These are phyloP conservation scores for Fusarium oxysporum DNA, from an alignment of 2,329 filamentous ascomycete species.

Conservation along the genomic window DNA sequence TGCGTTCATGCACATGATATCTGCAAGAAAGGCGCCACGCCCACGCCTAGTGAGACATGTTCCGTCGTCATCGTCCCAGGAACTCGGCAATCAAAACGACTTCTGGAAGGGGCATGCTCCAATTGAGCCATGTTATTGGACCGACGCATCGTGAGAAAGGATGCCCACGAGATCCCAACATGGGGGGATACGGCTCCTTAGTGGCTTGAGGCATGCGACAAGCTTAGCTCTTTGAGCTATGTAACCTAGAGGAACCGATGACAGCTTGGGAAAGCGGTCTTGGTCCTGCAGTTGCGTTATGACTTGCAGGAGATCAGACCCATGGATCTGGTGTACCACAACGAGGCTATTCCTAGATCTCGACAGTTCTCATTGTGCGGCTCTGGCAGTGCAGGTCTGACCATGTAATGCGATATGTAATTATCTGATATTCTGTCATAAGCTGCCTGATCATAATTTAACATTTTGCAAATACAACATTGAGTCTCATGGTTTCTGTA, in stretches of 20 bases:
- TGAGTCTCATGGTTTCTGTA: not conserved
- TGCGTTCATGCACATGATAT: conserved; percentile 31
- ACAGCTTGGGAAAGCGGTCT: not conserved
- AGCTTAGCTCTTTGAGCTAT: conserved; percentile 1
- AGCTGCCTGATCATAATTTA: rapidly evolving
- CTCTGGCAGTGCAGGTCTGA: not conserved
- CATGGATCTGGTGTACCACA: not conserved
- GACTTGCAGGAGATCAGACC: conserved; percentile 9
- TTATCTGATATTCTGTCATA: no score
- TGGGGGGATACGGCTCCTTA: not conserved
- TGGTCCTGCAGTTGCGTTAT: not conserved
- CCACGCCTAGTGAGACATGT: conserved; percentile 16
- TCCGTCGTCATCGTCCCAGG: conserved; percentile 8
- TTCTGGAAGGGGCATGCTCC: conserved; percentile 33
- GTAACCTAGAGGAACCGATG: not conserved
- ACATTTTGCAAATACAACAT: not conserved
- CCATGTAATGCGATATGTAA: not conserved
- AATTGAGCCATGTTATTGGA: conserved; percentile 28
- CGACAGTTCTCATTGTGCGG: not conserved
- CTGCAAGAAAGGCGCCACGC: conserved; percentile 9
- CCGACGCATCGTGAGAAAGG: not conserved
- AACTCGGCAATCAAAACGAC: conserved; percentile 25
- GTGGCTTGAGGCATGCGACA: conserved; percentile 22
- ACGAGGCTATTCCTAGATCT: not conserved
- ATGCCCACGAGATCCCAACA: conserved; percentile 25